phyloP scores from a whole-genome alignment of 768 basidiomycete genomes.

The Tricholoma terreum region DNA sequence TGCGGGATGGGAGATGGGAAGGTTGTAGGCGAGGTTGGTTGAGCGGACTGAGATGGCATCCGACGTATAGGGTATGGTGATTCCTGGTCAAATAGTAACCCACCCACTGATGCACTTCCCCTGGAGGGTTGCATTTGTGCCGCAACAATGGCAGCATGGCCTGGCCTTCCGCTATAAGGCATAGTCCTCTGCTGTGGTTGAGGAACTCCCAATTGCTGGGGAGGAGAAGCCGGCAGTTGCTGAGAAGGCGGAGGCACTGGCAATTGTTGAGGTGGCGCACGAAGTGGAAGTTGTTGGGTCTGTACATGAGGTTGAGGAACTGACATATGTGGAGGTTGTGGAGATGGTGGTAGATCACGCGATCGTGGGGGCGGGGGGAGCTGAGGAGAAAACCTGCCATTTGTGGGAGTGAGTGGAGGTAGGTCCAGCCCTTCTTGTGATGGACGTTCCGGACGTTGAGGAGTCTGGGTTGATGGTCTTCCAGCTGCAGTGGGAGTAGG shows the following conservation, averaged over 20 bases:
- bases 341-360: conserved; percentile 21
- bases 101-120: conserved; percentile 35
- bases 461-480: conserved; percentile 30
- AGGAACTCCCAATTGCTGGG: conserved; percentile 11
- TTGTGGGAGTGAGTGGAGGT: conserved; percentile 28
- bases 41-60: conserved; percentile 21
- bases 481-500: conserved; percentile 21
- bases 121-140: conserved; percentile 38
- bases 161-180: conserved; percentile 11
- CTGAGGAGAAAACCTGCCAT: conserved; percentile 26
- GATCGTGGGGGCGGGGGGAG: conserved; percentile 17
- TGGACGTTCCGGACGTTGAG: conserved; percentile 34
- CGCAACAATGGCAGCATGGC: conserved; percentile 33
- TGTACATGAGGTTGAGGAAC: conserved; percentile 10
- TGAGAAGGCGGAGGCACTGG: conserved; percentile 1
- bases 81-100: conserved; percentile 71
- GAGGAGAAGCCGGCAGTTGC: background rate
- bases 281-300: conserved; percentile 3
- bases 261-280: conserved; percentile 3
- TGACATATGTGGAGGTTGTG: conserved; percentile 20
- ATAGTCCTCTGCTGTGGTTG: conserved; percentile 13
- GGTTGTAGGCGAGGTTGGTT: conserved; percentile 23
- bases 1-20: conserved; percentile 26
- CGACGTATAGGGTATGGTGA: conserved; percentile 58
- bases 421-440: conserved; percentile 37